These are phyloP conservation scores for Dorcoceras hygrometricum DNA, from an alignment of 257 asterid species.

Conservation along the genomic window DNA sequence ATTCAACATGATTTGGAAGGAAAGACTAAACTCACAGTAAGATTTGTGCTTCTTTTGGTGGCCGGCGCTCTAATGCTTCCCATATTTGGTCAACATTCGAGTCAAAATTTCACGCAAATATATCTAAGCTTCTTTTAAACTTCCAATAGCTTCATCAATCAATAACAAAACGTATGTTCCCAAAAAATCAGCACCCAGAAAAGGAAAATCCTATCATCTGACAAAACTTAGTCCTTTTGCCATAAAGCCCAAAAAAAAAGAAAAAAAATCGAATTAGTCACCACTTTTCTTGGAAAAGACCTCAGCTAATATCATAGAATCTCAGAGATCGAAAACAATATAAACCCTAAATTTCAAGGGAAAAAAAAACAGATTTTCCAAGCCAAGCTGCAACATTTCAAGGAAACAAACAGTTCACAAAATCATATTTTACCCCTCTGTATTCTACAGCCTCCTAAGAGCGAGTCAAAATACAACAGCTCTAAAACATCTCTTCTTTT, in stretches of 20 bases:
- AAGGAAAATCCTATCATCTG: constrained; percentile 1
- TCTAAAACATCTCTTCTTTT: too few species aligned
- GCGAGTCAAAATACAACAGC: too few species aligned
- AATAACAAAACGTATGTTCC: constrained; percentile 6
- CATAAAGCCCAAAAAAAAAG: neutral
- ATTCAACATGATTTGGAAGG: neutral
- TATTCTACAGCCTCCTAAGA: too few species aligned
- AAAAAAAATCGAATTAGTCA: neutral
- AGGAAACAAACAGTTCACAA: neutral
- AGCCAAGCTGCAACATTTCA: constrained; percentile 6
- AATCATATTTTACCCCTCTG: neutral
- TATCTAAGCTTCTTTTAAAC: constrained; percentile 20
- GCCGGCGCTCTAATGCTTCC: constrained; percentile 78
- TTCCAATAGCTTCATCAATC: constrained; percentile 16
- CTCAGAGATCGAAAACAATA: constrained; percentile 10
- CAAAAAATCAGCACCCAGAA: neutral
- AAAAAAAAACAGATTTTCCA: constrained; percentile 1
- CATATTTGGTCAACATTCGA: constrained; percentile 61
- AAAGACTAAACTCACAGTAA: constrained; percentile 45
- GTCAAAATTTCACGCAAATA: constrained; percentile 23
- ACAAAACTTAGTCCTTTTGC: neutral
- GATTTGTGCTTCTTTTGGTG: constrained; percentile 70
- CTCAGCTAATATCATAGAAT: neutral
- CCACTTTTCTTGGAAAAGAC: neutral
- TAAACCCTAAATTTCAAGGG: constrained; percentile 16